phyloP scores from a whole-genome alignment of 163 green algal species.

The Prototheca stagnorum region DNA sequence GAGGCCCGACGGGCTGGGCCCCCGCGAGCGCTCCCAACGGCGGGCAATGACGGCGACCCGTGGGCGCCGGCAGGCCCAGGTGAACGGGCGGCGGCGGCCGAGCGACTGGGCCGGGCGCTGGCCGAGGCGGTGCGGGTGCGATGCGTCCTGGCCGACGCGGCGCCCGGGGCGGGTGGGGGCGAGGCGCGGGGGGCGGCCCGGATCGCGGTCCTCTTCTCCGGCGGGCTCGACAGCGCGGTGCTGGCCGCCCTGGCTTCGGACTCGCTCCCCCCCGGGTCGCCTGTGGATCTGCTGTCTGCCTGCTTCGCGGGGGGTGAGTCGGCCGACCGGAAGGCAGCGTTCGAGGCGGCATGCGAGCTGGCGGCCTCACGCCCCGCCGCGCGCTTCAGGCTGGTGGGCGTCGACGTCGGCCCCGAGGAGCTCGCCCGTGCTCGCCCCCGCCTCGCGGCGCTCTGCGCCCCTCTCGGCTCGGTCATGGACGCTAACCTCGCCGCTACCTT shows the following conservation, averaged over 20 bases:
- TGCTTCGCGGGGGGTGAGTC: constrained; percentile 65
- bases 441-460: constrained; percentile 53
- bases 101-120: neutral
- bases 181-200: too few species aligned
- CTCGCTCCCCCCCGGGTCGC: constrained; percentile 17
- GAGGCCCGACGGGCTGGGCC: too few species aligned
- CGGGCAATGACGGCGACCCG: neutral
- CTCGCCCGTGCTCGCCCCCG: constrained; percentile 33
- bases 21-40: too few species aligned
- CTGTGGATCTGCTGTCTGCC: constrained; percentile 76
- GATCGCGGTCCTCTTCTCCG: constrained; percentile 79
- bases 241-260: constrained; percentile 60
- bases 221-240: constrained; percentile 77
- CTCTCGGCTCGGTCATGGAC: constrained; percentile 79
- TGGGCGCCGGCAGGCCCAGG: neutral
- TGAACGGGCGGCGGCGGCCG: neutral
- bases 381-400: constrained; percentile 64
- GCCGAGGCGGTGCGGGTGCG: too few species aligned
- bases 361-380: constrained; percentile 28
- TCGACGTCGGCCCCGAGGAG: constrained; percentile 53
- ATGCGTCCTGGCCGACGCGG: neutral
- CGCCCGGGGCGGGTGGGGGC: neutral
- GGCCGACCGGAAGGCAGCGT: constrained; percentile 57
- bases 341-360: constrained; percentile 49
- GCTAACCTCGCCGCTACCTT: constrained; percentile 82